Percentiles rank a stretch among this genome's conserved stretches.
phyloP scores from a whole-genome alignment of 352 stramenopile genomes.

The Pythium volutum region DNA sequence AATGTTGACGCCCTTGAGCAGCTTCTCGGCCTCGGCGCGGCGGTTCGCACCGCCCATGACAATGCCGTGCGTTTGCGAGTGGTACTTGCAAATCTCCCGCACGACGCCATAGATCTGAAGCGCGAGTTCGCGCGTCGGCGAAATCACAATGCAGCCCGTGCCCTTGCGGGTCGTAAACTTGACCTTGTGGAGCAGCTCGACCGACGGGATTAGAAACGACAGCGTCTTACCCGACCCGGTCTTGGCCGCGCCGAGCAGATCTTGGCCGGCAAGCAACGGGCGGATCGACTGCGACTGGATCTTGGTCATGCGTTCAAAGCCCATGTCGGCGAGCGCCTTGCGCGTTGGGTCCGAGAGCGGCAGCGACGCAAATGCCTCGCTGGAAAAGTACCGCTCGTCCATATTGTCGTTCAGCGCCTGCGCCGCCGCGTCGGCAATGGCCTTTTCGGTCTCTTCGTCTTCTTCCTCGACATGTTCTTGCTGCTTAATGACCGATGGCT shows the following conservation, averaged over 20 bases:
- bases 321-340: conserved; percentile 86
- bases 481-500: conserved; percentile 14
- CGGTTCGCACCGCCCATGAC: conserved; percentile 98
- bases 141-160: conserved; percentile 98
- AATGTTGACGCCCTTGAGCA: conserved; percentile 97
- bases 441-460: conserved; percentile 63
- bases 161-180: conserved; percentile 96
- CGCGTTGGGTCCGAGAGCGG: conserved; percentile 91
- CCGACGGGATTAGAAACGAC: conserved; percentile 97
- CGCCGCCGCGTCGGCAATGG: conserved; percentile 42
- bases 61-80: conserved; percentile 95
- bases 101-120: conserved; percentile 99
- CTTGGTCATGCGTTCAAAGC: conserved; percentile 96
- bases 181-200: conserved; percentile 96
- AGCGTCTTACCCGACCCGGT: conserved; percentile 98
- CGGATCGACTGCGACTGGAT: conserved; percentile 98
- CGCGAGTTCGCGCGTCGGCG: conserved; percentile 96
- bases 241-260: conserved; percentile 97
- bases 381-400: conserved; percentile 87
- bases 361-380: conserved; percentile 87
- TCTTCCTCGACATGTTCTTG: conserved; percentile 32
- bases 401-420: conserved; percentile 35
- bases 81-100: conserved; percentile 94
- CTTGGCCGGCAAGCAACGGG: conserved; percentile 92
- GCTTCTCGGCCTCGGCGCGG: conserved; percentile 92